Evolutionary conservation across 176 grass and related monocot genomes (phyloP).

Genomic region (Oryza rufipogon): DNA sequence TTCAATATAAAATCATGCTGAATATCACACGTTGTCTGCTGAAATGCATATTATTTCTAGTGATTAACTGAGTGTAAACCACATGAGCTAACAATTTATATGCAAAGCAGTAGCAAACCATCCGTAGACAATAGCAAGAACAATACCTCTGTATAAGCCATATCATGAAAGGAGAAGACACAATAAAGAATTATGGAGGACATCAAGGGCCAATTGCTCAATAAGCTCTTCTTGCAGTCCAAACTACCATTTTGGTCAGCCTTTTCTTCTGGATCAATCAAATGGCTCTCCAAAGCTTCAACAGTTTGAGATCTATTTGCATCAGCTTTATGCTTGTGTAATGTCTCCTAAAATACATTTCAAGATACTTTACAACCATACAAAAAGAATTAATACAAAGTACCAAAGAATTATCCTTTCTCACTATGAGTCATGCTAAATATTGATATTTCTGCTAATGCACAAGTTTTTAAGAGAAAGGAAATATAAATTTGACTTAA

Average conservation of each 20-base stretch:
- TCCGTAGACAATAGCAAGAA: not conserved
- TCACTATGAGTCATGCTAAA: not conserved
- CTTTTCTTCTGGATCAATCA: conserved; percentile 47
- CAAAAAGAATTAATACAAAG: not conserved
- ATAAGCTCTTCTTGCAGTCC: conserved; percentile 61
- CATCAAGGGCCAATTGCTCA: conserved; percentile 96
- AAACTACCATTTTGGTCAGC: conserved; percentile 41
- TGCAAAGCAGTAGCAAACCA: conserved; percentile 4
- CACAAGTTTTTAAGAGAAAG: not conserved
- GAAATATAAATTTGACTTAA: not conserved
- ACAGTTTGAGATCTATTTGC: conserved; percentile 30
- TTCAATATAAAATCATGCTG: not conserved
- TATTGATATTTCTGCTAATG: not conserved
- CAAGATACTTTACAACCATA: not conserved
- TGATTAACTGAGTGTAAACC: not conserved
- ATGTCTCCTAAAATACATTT: conserved; percentile 70
- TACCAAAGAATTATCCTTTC: not conserved
- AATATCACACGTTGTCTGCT: not conserved
- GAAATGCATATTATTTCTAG: not conserved
- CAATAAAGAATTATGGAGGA: conserved; percentile 94
- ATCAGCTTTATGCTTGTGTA: conserved; percentile 68
- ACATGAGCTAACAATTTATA: conserved; percentile 17
- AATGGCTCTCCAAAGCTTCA: conserved; percentile 65
- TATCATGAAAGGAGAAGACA: conserved; percentile 86
- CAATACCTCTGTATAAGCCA: conserved; percentile 81